Evolutionary conservation across 2,329 filamentous ascomycete genomes (phyloP), one percentile per base, ranked within the genome.

Genomic region (Teratosphaeria viscida): DNA sequence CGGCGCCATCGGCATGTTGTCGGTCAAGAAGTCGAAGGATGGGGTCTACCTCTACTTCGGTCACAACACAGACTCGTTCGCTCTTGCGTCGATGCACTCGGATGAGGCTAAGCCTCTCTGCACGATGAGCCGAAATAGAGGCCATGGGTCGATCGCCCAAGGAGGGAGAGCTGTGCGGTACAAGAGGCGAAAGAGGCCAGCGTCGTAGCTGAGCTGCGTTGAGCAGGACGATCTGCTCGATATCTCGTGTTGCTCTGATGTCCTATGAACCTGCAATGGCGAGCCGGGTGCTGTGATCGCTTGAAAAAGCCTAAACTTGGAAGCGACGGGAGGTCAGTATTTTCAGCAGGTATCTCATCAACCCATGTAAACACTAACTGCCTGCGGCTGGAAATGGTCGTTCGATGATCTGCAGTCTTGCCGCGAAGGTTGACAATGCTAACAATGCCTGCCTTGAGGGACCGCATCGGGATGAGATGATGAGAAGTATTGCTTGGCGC

Each of bases 1-100:
- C n/a, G 90, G 89, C 2, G 92, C 92, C 34, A 95, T 99, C 68
- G 94, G 94, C 2, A 83, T 96, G 60, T 85, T 99, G 78, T 85
- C 86, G 0, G 88, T 96, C 67, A 97, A 97, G 77, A 94, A 91
- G 77, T 87, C 83, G 0, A 79, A 78, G 12, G 80, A 83, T 26
- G 91, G 90, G 1, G 85, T 90, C 64, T 90, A 88, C 70, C 82
- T 99, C 57, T 92, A 92, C 74, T 99, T 95, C 76, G 92, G 88
- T 1, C 94, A 99, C 78, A 99, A 97, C 70, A 99, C 94, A 0
- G 92, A 97, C 72, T 87, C 84, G 1, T 87, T 88, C 69, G 83
- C 92, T 5, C 76, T 99, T 57, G 90, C 91, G 1, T 95, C 90
- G 2, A 95, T 97, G 89, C 84, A 87, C 43, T 88, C 87, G 1